Evolutionary conservation across 179 eudicot species (phyloP), one percentile per base, ranked within the genome.

Genomic region (Patellifolia procumbens): DNA sequence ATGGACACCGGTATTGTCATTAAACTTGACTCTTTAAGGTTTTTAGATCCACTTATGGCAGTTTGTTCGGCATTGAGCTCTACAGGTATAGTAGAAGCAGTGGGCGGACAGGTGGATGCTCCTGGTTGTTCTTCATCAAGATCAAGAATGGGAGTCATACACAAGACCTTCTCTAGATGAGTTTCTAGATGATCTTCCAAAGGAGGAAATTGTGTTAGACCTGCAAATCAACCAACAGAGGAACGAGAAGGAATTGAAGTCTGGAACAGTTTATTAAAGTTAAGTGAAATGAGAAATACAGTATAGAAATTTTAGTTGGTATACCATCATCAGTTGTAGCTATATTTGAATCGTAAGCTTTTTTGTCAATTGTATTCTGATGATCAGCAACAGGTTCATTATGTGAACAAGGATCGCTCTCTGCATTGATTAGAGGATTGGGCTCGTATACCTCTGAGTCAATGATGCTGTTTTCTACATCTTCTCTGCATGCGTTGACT

Each of bases 81-180:
- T 20, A 61, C 2, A 8, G 48, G 20, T 60, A 48, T 32, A 24
- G 59, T 58, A 62, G 74, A 37, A 35, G 68, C 48, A 52, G 12
- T 39, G 39, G 67, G 56, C 28, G 66, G 31, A 66, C 49, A 51
- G 12, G 34, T 52, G 15, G 63, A 75, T 16, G 62, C 64, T 49
- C 49, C 43, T 32, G 80, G 15, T 2, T 64, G 35, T 72, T 56
- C 37, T 32, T 77, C 49, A 31, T 45, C 74, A 16, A 45, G 63
- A 69, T 58, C 45, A 32, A 46, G 22, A 39, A 76, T 10, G 49
- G 74, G 75, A 31, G 68, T 59, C 59, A 3, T 56, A 58, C 74
- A n/a, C 31, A 37, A 28, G 67, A 12, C 58, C n/a, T 55, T 43
- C 15, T 68, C 59, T 17, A 52, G 43, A 59, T 29, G 26, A 7